These are phyloP conservation scores for Strobilomyces echinocephalus DNA, from an alignment of 768 basidiomycete species.

Conservation along the genomic window DNA sequence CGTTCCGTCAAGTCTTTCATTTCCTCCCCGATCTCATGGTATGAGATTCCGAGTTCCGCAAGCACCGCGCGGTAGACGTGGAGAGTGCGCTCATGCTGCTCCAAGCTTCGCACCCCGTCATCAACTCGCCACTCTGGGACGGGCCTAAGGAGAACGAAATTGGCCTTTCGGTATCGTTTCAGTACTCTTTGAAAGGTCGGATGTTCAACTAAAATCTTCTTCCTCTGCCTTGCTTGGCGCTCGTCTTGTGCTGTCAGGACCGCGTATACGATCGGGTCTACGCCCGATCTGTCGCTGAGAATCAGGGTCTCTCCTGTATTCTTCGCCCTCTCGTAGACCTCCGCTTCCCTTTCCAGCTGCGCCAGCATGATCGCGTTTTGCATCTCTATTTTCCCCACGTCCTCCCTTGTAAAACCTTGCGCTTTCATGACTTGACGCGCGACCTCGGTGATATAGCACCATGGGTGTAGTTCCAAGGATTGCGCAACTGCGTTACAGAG, in stretches of 20 bases:
- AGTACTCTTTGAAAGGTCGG: constrained; percentile 40
- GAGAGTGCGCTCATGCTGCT: constrained; percentile 41
- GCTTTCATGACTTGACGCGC: constrained; percentile 53
- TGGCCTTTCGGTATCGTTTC: constrained; percentile 40
- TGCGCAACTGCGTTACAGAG: constrained; percentile 50
- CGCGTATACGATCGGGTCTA: constrained; percentile 64
- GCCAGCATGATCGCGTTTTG: constrained; percentile 58
- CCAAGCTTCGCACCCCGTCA: constrained; percentile 56
- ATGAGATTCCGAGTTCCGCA: constrained; percentile 39
- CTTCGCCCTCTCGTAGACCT: constrained; percentile 10
- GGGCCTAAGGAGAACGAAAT: constrained; percentile 51
- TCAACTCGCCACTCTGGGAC: constrained; percentile 58
- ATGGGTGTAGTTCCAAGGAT: constrained; percentile 34
- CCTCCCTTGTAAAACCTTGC: constrained; percentile 49
- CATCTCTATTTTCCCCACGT: constrained; percentile 52
- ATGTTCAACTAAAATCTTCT: constrained; percentile 32
- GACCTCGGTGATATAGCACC: constrained; percentile 53
- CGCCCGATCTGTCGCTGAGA: constrained; percentile 59
- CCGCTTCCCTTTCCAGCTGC: constrained; percentile 45
- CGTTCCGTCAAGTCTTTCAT: constrained; percentile 35
- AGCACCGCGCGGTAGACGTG: constrained; percentile 38
- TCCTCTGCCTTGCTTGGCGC: constrained; percentile 34
- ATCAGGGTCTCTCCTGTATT: constrained; percentile 28
- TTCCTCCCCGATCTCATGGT: constrained; percentile 42
- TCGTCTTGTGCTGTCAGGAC: constrained; percentile 40